Evolutionary conservation across 345 rosid genomes (phyloP), one percentile per base, ranked within the genome.

Genomic region (Carallia brachiata): DNA sequence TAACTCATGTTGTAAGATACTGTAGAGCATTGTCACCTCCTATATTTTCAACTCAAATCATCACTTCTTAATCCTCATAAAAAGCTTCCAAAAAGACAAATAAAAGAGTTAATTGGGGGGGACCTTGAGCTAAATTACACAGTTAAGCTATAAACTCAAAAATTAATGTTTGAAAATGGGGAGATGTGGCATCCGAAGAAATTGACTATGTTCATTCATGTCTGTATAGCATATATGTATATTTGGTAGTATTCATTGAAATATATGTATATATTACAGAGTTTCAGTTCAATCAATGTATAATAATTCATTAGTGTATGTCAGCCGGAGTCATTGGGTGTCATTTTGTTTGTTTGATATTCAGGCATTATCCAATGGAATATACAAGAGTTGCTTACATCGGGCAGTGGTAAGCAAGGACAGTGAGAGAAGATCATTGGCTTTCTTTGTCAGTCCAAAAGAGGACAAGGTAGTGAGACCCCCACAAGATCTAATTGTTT

Each of bases 341-440:
- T 18, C 23, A 16, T 47, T 50, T 60, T 44, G 36, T 58, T 61
- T 57, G 16, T 73, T 66, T 65, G 34, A 32, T 30, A 0, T 69
- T 68, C n/a, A 88, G 93, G 93, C 90, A 52, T 69, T 86, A 56
- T 73, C 86, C 9, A 88, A 88, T 34, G 93, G 89, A 40, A 74
- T 13, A 63, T 89, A 84, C 85, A 87, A 87, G 78, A 91, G 92
- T 63, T 84, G 90, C 79, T 62, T 84, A 59, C 95, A 89, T 19
- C 82, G 95, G 19, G 97, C 92, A 12, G 84, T 91, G 59, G 95
- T 89, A 78, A 80, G 87, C 58, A 79, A 76, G 10, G 79, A 81
- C 31, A 82, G 61, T 10, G 90, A 69, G 71, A 83, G 94, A 76
- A 82, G 77, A 72, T 78, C 94, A 9, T 53, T 89, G 79, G 87